Percentiles rank a stretch among this genome's conserved stretches.
Conservation (phyloP, 768 basidiomycete species). For the Pisolithus microcarpus region DNA sequence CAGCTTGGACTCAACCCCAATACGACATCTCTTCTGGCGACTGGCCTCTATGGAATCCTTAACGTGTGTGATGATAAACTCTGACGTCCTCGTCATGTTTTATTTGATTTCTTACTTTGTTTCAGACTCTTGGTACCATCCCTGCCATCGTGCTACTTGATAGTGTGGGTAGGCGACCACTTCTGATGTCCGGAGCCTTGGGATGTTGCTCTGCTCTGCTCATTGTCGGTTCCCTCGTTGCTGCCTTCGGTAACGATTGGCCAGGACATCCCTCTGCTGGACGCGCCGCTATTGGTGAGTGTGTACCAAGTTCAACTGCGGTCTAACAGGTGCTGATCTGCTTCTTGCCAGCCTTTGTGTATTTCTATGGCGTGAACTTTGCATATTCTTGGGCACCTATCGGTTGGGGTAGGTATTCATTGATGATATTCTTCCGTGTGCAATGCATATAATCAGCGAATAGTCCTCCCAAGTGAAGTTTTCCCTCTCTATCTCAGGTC, state of each 20-base stretch:
- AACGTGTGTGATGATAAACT: slow-evolving; percentile 11
- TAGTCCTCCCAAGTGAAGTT: slow-evolving; percentile 35
- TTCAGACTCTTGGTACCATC: slow-evolving; percentile 28
- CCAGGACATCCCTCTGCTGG: slow-evolving; percentile 22
- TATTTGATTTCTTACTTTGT: not conserved
- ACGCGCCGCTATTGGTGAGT: slow-evolving; percentile 23
- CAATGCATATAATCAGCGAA: slow-evolving; percentile 12
- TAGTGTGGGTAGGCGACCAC: slow-evolving; percentile 32
- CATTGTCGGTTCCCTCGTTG: slow-evolving; percentile 23
- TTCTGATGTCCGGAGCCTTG: slow-evolving; percentile 33
- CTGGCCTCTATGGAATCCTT: slow-evolving; percentile 34
- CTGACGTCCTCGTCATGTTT: not conserved
- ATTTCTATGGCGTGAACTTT: slow-evolving; percentile 31
- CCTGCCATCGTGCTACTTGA: slow-evolving; percentile 33
- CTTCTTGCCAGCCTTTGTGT: slow-evolving; percentile 29
- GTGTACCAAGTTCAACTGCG: slow-evolving; percentile 13
- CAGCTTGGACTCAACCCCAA: slow-evolving; percentile 34
- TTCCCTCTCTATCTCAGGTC: slow-evolving; percentile 36
- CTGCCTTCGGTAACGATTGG: slow-evolving; percentile 24
- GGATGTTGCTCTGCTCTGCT: slow-evolving; percentile 26
- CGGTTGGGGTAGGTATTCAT: slow-evolving; percentile 17
- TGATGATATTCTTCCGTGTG: slow-evolving; percentile 1
- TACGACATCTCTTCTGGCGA: slow-evolving; percentile 36
- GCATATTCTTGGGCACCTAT: slow-evolving; percentile 30
- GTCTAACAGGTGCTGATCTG: slow-evolving; percentile 6